phyloP scores from a whole-genome alignment of 805 yeast species.

The Metschnikowia baotianmanensis region DNA sequence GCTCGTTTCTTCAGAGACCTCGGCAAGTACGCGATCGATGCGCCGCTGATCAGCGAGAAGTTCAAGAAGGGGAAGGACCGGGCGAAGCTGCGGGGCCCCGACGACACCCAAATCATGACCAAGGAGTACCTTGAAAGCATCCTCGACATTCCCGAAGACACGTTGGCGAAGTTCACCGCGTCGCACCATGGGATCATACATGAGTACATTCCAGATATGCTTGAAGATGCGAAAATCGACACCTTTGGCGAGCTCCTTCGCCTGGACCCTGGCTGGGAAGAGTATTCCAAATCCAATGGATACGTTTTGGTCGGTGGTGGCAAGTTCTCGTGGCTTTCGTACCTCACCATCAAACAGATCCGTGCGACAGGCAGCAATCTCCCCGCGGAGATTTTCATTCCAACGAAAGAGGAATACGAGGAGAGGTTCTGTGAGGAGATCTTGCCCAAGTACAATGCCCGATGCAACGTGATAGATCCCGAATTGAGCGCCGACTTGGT shows the following conservation, averaged over 20 bases:
- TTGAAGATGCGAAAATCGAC: conserved; percentile 24
- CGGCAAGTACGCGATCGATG: conserved; percentile 34
- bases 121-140: conserved; percentile 45
- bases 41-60: conserved; percentile 40
- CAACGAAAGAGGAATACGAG: conserved; percentile 45
- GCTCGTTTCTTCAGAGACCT: conserved; percentile 28
- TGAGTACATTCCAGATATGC: conserved; percentile 28
- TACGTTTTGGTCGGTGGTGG: conserved; percentile 56
- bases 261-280: conserved; percentile 40
- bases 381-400: conserved; percentile 52
- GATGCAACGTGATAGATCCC: conserved; percentile 44
- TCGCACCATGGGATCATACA: conserved; percentile 38
- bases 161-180: conserved; percentile 32
- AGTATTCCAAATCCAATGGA: conserved; percentile 33
- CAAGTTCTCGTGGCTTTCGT: conserved; percentile 48
- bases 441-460: conserved; percentile 44
- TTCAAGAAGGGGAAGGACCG: conserved; percentile 33
- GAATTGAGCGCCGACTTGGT: conserved; percentile 17
- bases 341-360: conserved; percentile 47
- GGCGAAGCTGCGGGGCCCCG: conserved; percentile 44
- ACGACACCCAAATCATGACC: conserved; percentile 39
- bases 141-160: conserved; percentile 37
- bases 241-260: conserved; percentile 36
- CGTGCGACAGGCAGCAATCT: conserved; percentile 43
- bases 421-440: conserved; percentile 42